Evolutionary conservation across 345 rosid genomes (phyloP), one percentile per base, ranked within the genome.

Genomic region (Boechera retrofracta): DNA sequence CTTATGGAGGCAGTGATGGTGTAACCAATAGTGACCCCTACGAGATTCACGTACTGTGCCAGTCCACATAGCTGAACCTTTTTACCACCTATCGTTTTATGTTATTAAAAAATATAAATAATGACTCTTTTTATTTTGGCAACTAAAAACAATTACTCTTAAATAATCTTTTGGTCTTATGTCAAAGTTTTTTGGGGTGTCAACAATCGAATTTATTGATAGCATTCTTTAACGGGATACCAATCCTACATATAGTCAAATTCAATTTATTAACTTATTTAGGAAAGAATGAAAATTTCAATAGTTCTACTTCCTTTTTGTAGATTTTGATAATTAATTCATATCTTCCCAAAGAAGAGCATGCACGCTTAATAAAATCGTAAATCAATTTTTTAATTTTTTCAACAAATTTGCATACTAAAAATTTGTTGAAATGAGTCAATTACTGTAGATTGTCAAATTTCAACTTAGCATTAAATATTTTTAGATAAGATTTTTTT

Each of bases 1-100:
- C 98, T 94, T 51, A 92, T 88, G 16, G 98, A 90, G 11, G 95
- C 92, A 57, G 98, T 92, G 79, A 94, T 94, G 29, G 95, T 94
- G 83, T 92, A 94, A 44, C 98, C 97, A 48, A 90, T 45, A 1
- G 88, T 81, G 49, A 85, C 64, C n/a, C 95, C 98, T 3, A 89
- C 47, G 9, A 94, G 86, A 75, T 89, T 92, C 32, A 35, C 83
- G 64, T 88, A 94, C 73, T 94, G 98, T 61, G 95, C 95, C 65
- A 87, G 42, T 33, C 97, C 97, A 83, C 97, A 92, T 0, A 89
- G 83, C 78, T 70, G 82, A 33, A 85, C 88, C 70, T 80, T 81
- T 69, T 74, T 74, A 15, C 92, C 91, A 36, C 97, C 96, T 89
- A 70, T 39, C 59, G 39, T 32, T 69, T 60, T 33, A 6, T 32